Evolutionary conservation across 352 stramenopile genomes (phyloP).

Genomic region (Pythium dissotocum): DNA sequence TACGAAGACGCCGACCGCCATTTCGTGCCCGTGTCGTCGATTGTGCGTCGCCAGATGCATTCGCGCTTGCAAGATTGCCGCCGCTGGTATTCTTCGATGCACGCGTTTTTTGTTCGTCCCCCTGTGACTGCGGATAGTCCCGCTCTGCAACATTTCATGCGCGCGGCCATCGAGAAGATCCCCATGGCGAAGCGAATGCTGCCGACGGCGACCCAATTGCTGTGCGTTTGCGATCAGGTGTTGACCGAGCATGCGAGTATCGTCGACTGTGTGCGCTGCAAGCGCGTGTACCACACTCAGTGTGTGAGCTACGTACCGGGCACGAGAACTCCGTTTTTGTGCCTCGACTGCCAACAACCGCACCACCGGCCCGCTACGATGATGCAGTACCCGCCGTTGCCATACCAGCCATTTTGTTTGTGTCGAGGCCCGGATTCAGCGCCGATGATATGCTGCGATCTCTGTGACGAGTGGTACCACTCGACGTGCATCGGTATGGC

Average conservation of each 20-base stretch:
- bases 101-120: slow-evolving; percentile 56
- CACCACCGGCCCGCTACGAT: slow-evolving; percentile 10
- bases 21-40: slow-evolving; percentile 62
- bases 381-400: slow-evolving; percentile 7
- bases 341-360: slow-evolving; percentile 21
- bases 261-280: slow-evolving; percentile 52
- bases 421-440: slow-evolving; percentile 60
- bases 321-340: slow-evolving; percentile 24
- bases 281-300: slow-evolving; percentile 53
- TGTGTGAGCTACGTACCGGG: slow-evolving; percentile 40
- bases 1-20: slow-evolving; percentile 52
- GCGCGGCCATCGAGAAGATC: slow-evolving; percentile 40
- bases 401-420: slow-evolving; percentile 61
- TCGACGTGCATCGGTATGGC: slow-evolving; percentile 65
- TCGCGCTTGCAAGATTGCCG: slow-evolving; percentile 64
- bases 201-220: slow-evolving; percentile 34
- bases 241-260: slow-evolving; percentile 50
- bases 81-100: slow-evolving; percentile 56
- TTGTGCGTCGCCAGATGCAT: slow-evolving; percentile 65
- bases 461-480: slow-evolving; percentile 89
- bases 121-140: slow-evolving; percentile 33
- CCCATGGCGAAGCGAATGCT: slow-evolving; percentile 14
- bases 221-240: slow-evolving; percentile 77
- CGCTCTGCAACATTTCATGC: slow-evolving; percentile 47
- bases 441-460: slow-evolving; percentile 89